These are phyloP conservation scores for Enterospora canceri DNA, from an alignment of 371 early-diverging fungal species.

Conservation along the genomic window DNA sequence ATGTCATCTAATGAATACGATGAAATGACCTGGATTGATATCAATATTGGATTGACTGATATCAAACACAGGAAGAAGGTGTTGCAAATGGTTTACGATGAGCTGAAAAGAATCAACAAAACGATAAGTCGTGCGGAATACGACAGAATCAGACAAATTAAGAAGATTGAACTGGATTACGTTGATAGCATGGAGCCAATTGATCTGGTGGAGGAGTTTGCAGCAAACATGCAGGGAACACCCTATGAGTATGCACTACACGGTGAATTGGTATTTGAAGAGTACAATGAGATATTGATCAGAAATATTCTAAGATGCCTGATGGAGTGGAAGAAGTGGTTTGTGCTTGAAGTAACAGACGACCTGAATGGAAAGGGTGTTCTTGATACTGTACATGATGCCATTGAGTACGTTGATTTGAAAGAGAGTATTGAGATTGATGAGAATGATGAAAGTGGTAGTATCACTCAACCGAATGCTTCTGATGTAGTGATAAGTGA, in stretches of 20 bases:
- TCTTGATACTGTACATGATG: conserved; percentile 2
- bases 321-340: conserved; percentile 38
- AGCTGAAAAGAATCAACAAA: not conserved
- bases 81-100: not conserved
- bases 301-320: conserved; percentile 5
- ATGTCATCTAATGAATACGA: conserved; percentile 3
- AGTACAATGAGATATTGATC: conserved; percentile 33
- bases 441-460: not conserved
- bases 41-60: conserved; percentile 31
- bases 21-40: conserved; percentile 22
- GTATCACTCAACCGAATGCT: not conserved
- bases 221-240: conserved; percentile 35
- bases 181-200: conserved; percentile 38
- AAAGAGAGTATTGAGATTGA: not conserved
- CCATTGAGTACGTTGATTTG: not conserved
- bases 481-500: not conserved
- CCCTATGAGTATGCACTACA: conserved; percentile 39
- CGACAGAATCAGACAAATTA: conserved; percentile 20
- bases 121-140: conserved; percentile 18
- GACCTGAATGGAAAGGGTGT: not conserved
- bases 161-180: conserved; percentile 26
- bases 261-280: conserved; percentile 28
- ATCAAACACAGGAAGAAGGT: conserved; percentile 10
- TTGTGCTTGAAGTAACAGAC: conserved; percentile 9
- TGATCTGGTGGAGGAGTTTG: conserved; percentile 21